Evolutionary conservation across 2,329 filamentous ascomycete species (phyloP).

Genomic region (Lecanicillium sp.): DNA sequence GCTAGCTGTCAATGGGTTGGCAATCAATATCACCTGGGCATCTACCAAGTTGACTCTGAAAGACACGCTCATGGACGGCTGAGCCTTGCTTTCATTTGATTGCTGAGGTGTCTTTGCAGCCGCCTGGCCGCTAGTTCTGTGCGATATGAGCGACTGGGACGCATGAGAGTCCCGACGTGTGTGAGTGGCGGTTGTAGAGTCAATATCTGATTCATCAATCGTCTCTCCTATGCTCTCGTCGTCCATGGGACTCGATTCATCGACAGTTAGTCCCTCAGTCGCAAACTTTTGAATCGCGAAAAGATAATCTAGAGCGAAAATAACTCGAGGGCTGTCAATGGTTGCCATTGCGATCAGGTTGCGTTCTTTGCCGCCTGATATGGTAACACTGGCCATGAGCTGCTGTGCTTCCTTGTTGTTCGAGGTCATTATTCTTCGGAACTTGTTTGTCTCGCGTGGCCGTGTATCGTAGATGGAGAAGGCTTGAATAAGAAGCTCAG

Average conservation of each 20-base stretch:
- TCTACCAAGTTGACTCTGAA: constrained; percentile 93
- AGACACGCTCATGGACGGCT: constrained; percentile 58
- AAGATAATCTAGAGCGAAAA: constrained; percentile 91
- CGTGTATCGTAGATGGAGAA: constrained; percentile 93
- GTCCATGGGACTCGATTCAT: constrained; percentile 46
- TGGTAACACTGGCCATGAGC: constrained; percentile 94
- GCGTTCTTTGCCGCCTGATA: constrained; percentile 74
- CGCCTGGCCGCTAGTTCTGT: constrained; percentile 13
- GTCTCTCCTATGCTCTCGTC: constrained; percentile 47
- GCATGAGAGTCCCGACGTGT: constrained; percentile 26
- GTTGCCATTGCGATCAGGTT: constrained; percentile 86
- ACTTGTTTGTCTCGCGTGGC: constrained; percentile 85
- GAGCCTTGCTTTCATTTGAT: background rate
- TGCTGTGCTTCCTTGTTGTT: constrained; percentile 94
- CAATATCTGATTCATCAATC: constrained; percentile 49
- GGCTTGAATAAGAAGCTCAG: constrained; percentile 85
- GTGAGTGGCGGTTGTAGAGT: constrained; percentile 44
- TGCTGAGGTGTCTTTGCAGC: background rate
- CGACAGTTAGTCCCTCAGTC: constrained; percentile 56
- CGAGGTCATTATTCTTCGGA: constrained; percentile 94
- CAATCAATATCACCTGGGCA: constrained; percentile 92
- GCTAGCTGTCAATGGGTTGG: constrained; percentile 80
- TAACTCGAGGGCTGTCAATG: constrained; percentile 87
- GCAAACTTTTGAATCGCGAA: constrained; percentile 82
- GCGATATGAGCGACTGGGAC: constrained; percentile 19